A percentile compares a stretch with the other conserved stretches of the same genome.
Conservation (phyloP, 2,329 filamentous ascomycete species). For the Diatrype stigma region DNA sequence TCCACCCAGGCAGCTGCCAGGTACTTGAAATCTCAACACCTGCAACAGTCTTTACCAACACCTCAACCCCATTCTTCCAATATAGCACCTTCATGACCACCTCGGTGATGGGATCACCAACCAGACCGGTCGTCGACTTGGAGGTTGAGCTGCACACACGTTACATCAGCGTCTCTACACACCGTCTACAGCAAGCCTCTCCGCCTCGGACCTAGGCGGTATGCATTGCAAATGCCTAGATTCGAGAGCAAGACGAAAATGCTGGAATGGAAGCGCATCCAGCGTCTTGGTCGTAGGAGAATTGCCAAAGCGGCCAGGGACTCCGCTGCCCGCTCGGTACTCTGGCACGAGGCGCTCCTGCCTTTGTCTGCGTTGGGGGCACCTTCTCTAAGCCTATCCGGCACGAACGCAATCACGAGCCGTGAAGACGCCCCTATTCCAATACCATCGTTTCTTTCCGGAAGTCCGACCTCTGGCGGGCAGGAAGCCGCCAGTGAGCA, state of each 20-base stretch:
- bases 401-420: not conserved
- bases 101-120: not conserved
- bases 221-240: not conserved
- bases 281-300: slow-evolving; percentile 13
- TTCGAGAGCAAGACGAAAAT: slow-evolving; percentile 14
- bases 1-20: too few species aligned
- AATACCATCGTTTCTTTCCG: not conserved
- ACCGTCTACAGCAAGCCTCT: not conserved
- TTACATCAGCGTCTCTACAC: not conserved
- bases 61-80: too few species aligned
- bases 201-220: not conserved
- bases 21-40: too few species aligned
- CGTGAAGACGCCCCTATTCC: not conserved
- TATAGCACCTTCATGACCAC: not conserved
- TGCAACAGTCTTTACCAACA: too few species aligned
- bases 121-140: not conserved
- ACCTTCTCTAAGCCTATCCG: not conserved
- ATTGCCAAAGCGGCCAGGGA: slow-evolving; percentile 16
- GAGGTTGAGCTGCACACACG: not conserved
- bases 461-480: not conserved
- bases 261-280: slow-evolving; percentile 5
- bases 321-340: slow-evolving; percentile 10
- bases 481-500: not conserved
- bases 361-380: slow-evolving; percentile 1
- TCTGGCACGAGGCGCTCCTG: slow-evolving; percentile 15